Evolutionary conservation across 371 early-diverging fungal genomes (phyloP).

Genomic region (Rhizopus delemar): DNA sequence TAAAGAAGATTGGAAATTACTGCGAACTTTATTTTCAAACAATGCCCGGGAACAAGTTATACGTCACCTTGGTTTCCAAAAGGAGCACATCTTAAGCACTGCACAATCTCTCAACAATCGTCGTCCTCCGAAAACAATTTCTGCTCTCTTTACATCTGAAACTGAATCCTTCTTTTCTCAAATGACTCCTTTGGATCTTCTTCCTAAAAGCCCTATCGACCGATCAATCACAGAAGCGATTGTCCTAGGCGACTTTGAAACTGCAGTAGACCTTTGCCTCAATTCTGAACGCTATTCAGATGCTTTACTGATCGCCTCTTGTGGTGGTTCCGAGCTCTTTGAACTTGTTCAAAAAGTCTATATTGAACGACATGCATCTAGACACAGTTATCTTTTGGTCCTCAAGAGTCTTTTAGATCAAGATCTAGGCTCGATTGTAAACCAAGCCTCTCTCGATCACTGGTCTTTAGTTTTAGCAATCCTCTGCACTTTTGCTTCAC

Average conservation of each 20-base stretch:
- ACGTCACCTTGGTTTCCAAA: constrained; percentile 5
- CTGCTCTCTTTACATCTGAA: not conserved
- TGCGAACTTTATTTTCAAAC: not conserved
- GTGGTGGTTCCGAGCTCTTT: constrained; percentile 83
- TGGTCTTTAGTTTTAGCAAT: constrained; percentile 91
- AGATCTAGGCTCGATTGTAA: constrained; percentile 79
- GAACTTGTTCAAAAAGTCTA: constrained; percentile 30
- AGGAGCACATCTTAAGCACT: constrained; percentile 1
- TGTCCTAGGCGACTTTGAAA: constrained; percentile 86
- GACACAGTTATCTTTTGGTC: constrained; percentile 73
- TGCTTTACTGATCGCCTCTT: constrained; percentile 84
- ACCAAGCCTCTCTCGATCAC: constrained; percentile 68
- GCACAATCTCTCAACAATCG: constrained; percentile 1
- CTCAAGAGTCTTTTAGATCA: constrained; percentile 75
- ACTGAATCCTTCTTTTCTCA: not conserved
- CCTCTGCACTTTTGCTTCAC: constrained; percentile 86
- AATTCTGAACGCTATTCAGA: constrained; percentile 80
- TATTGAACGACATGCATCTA: constrained; percentile 53
- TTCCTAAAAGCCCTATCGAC: constrained; percentile 38
- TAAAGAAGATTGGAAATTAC: constrained; percentile 6
- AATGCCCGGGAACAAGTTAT: constrained; percentile 9
- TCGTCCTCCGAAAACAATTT: not conserved
- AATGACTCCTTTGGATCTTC: not conserved
- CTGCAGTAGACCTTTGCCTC: constrained; percentile 84
- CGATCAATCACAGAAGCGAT: constrained; percentile 79